phyloP scores from a whole-genome alignment of 768 basidiomycete species.

The Amanita brunnescens region DNA sequence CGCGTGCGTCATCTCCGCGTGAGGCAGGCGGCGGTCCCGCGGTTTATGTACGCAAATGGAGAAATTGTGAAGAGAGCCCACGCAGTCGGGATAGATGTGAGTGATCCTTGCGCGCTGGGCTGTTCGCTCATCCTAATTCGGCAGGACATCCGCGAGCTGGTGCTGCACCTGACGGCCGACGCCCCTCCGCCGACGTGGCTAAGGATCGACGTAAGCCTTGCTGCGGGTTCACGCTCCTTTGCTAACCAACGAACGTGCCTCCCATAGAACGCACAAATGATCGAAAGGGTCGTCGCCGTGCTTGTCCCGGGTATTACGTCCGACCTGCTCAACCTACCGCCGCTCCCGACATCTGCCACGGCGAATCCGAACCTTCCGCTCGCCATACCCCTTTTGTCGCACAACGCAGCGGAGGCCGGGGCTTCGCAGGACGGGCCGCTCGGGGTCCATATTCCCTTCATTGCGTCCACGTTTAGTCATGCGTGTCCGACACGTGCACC shows the following conservation, averaged over 20 bases:
- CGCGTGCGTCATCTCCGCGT: slow-evolving; percentile 2
- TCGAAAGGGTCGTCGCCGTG: slow-evolving; percentile 72
- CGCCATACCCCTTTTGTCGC: slow-evolving; percentile 28
- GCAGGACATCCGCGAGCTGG: slow-evolving; percentile 84
- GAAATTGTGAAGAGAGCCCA: slow-evolving; percentile 69
- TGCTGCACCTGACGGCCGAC: slow-evolving; percentile 75
- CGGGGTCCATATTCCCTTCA: slow-evolving; percentile 47
- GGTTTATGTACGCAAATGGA: slow-evolving; percentile 73
- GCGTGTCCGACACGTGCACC: slow-evolving; percentile 91
- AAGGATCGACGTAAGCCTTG: slow-evolving; percentile 69
- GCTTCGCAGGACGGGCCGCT: slow-evolving; percentile 9
- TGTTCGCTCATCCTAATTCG: neutral
- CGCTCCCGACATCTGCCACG: slow-evolving; percentile 61
- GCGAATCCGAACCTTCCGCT: slow-evolving; percentile 38
- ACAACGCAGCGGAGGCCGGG: slow-evolving; percentile 13
- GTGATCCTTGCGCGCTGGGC: slow-evolving; percentile 17
- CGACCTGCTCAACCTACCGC: slow-evolving; percentile 62
- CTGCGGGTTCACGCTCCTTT: neutral
- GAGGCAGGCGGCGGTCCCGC: slow-evolving; percentile 45
- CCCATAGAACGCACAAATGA: slow-evolving; percentile 56
- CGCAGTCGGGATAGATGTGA: slow-evolving; percentile 74
- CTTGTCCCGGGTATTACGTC: slow-evolving; percentile 84
- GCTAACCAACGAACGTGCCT: neutral
- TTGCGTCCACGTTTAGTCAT: slow-evolving; percentile 78
- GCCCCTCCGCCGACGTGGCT: slow-evolving; percentile 85